Percentiles rank a stretch among this genome's conserved stretches.
phyloP scores from a whole-genome alignment of 148 eudicot genomes.

The Rheum nobile region DNA sequence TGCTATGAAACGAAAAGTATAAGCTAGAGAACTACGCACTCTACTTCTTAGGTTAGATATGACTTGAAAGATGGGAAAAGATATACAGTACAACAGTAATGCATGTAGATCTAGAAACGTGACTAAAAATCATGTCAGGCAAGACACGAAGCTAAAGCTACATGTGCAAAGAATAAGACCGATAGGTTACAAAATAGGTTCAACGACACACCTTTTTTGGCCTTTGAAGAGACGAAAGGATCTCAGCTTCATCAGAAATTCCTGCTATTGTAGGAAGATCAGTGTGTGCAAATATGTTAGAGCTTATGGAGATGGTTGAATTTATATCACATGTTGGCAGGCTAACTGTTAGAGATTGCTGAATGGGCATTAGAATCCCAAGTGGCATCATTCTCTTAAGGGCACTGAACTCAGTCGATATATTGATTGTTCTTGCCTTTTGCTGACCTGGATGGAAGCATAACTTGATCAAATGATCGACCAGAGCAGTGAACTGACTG shows the following conservation, averaged over 20 bases:
- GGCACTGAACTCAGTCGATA: conserved; percentile 86
- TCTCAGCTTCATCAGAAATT: conserved; percentile 96
- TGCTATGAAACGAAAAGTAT: neutral
- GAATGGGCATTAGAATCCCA: conserved; percentile 92
- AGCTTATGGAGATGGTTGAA: conserved; percentile 30
- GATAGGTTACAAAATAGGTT: neutral
- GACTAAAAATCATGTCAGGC: neutral
- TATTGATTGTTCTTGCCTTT: conserved; percentile 67
- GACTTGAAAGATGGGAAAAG: neutral
- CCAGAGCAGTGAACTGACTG: conserved; percentile 68
- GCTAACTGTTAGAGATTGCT: conserved; percentile 79
- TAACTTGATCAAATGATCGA: conserved; percentile 80
- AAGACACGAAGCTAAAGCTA: neutral
- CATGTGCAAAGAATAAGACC: neutral
- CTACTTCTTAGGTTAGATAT: neutral
- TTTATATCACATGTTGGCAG: conserved; percentile 53
- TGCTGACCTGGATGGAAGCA: conserved; percentile 95
- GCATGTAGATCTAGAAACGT: neutral
- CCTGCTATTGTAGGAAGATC: conserved; percentile 87
- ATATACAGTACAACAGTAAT: neutral
- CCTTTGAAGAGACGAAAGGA: conserved; percentile 95
- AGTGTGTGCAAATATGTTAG: conserved; percentile 50
- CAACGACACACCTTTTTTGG: conserved; percentile 69
- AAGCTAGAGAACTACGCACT: neutral
- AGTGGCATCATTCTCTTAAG: conserved; percentile 98